Percentiles rank a stretch among this genome's conserved stretches.
phyloP scores from a whole-genome alignment of 345 rosid genomes.

The Eutrema heterophyllum region DNA sequence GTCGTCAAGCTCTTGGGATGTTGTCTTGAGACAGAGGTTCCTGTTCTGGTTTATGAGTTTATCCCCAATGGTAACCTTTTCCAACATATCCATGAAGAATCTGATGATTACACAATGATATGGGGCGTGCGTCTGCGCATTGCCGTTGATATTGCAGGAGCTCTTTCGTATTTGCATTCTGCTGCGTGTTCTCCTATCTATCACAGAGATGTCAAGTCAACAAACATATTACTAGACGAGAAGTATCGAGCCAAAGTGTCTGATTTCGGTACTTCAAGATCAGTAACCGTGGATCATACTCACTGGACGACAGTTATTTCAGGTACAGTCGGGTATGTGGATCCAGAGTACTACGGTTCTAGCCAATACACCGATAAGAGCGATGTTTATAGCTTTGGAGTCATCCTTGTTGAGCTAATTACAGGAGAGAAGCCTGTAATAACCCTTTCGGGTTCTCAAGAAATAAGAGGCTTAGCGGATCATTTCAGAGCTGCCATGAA shows the following conservation, averaged over 20 bases:
- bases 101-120: not conserved
- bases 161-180: not conserved
- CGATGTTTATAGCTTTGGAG: not conserved
- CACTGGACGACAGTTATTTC: not conserved
- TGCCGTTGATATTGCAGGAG: conserved; percentile 20
- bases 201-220: not conserved
- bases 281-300: not conserved
- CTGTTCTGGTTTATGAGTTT: conserved; percentile 37
- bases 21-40: conserved; percentile 41
- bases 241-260: conserved; percentile 1
- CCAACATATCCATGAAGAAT: not conserved
- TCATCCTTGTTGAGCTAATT: not conserved
- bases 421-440: not conserved
- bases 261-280: not conserved
- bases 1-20: conserved; percentile 29
- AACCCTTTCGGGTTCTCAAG: not conserved
- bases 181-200: not conserved
- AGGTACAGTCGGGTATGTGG: conserved; percentile 21
- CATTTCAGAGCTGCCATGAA: conserved; percentile 4
- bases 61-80: not conserved
- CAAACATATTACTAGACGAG: conserved; percentile 1
- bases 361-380: not conserved
- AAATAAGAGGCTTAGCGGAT: not conserved
- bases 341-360: not conserved
- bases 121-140: not conserved